phyloP scores from a whole-genome alignment of 257 asterid species.

The Penstemon newberryi region DNA sequence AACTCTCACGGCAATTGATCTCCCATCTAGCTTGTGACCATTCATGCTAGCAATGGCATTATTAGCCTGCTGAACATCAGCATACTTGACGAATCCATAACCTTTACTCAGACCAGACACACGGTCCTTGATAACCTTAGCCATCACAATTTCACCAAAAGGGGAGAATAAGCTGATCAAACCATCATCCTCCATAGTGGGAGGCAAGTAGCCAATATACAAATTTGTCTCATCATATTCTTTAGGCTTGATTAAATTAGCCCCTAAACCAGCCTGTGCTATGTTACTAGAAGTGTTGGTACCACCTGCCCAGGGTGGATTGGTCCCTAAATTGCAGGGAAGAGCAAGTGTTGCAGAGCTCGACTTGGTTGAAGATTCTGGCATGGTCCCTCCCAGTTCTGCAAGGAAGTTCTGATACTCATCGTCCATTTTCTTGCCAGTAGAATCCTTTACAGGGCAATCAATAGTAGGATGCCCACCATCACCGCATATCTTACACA shows the following conservation, averaged over 20 bases:
- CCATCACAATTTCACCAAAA: conserved; percentile 95
- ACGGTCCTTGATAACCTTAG: conserved; percentile 91
- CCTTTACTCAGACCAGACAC: conserved; percentile 79
- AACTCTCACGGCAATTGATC: conserved; percentile 91
- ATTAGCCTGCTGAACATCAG: conserved; percentile 82
- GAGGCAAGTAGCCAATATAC: conserved; percentile 89
- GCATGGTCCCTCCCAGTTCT: conserved; percentile 88
- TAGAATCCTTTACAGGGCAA: conserved; percentile 84
- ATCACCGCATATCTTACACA: conserved; percentile 93
- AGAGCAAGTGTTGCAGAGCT: conserved; percentile 64
- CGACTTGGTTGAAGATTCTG: conserved; percentile 62
- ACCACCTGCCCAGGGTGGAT: conserved; percentile 84
- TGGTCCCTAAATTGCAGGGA: conserved; percentile 57
- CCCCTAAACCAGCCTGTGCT: conserved; percentile 59
- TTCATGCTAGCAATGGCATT: conserved; percentile 88
- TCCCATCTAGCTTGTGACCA: conserved; percentile 89
- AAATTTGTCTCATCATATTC: conserved; percentile 90
- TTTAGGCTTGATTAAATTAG: conserved; percentile 61
- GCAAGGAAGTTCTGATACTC: conserved; percentile 92
- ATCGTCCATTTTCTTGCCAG: conserved; percentile 99
- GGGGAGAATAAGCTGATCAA: conserved; percentile 74
- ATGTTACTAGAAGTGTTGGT: conserved; percentile 39
- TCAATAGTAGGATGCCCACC: conserved; percentile 98
- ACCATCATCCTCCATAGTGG: conserved; percentile 85
- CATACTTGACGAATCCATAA: conserved; percentile 91